Evolutionary conservation across 2,329 filamentous ascomycete species (phyloP).

Genomic region (Neurospora crassa): DNA sequence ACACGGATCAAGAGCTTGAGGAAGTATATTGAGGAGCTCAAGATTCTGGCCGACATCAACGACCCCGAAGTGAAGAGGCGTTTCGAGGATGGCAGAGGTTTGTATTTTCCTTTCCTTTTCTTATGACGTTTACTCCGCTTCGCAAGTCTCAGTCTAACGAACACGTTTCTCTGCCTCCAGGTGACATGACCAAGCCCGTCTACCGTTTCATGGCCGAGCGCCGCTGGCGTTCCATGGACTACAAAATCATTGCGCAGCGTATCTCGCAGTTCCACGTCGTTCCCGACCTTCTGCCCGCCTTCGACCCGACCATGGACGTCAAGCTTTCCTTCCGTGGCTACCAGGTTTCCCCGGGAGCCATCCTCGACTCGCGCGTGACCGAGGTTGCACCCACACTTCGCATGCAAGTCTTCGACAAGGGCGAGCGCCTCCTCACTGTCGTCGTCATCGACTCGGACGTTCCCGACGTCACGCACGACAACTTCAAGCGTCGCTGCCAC

Average conservation of each 20-base stretch:
- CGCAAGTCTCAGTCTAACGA: conserved; percentile 1
- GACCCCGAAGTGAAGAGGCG: conserved; percentile 87
- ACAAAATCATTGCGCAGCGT: conserved; percentile 72
- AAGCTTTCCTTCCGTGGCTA: conserved; percentile 68
- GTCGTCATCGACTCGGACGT: conserved; percentile 87
- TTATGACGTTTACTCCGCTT: neutral
- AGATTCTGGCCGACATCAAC: conserved; percentile 89
- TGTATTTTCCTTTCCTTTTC: conserved; percentile 18
- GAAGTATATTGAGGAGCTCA: conserved; percentile 64
- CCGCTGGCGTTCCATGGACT: conserved; percentile 81
- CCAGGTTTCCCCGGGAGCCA: conserved; percentile 64
- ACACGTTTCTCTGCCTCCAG: conserved; percentile 35
- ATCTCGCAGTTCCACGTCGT: conserved; percentile 79
- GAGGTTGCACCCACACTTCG: conserved; percentile 65
- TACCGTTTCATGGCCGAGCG: conserved; percentile 81
- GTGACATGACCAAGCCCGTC: conserved; percentile 92
- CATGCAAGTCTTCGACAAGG: conserved; percentile 76
- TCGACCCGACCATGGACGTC: conserved; percentile 72
- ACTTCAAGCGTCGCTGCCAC: conserved; percentile 75
- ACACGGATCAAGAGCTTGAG: conserved; percentile 60
- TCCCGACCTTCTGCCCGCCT: conserved; percentile 74
- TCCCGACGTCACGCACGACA: conserved; percentile 64
- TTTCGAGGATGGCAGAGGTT: conserved; percentile 87
- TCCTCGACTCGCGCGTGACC: conserved; percentile 65
- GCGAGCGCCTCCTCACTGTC: conserved; percentile 73